phyloP scores from a whole-genome alignment of 2,329 filamentous ascomycete genomes.

The Arthroderma sp. region DNA sequence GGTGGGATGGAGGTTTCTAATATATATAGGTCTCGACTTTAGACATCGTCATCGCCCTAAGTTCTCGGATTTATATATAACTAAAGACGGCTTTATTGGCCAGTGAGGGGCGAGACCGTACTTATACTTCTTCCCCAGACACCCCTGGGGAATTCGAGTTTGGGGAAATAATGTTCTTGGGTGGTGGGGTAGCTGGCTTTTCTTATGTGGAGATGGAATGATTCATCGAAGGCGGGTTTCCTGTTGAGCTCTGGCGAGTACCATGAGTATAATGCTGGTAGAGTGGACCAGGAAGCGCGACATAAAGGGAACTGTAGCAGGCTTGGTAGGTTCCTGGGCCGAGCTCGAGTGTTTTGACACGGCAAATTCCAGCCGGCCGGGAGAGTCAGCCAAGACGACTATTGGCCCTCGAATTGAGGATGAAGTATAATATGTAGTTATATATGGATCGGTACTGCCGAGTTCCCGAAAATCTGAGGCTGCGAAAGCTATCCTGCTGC shows the following conservation, averaged over 20 bases:
- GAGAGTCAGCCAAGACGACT: not conserved
- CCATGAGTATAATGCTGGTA: not conserved
- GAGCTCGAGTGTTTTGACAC: not conserved
- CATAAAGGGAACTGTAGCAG: not conserved
- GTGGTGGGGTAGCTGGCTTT: not conserved
- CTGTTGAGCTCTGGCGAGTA: not conserved
- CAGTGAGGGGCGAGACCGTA: constrained; percentile 3
- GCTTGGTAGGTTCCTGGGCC: not conserved
- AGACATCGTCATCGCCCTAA: not conserved
- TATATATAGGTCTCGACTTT: not conserved
- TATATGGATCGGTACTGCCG: not conserved
- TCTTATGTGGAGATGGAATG: not conserved
- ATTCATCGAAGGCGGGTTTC: not conserved
- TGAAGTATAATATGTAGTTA: not conserved
- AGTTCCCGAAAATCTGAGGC: not conserved
- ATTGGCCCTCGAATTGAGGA: not conserved
- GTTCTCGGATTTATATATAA: not conserved
- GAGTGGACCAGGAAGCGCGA: not conserved
- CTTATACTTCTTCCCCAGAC: constrained; percentile 5
- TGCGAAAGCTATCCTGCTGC: not conserved
- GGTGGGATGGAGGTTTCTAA: constrained; percentile 3
- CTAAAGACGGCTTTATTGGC: not conserved
- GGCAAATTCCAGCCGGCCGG: not conserved
- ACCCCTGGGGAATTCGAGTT: not conserved
- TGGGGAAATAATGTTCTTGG: constrained; percentile 5